Base-by-base conservation (phyloP, 768 basidiomycete species). In the Astraeus odoratus region DNA sequence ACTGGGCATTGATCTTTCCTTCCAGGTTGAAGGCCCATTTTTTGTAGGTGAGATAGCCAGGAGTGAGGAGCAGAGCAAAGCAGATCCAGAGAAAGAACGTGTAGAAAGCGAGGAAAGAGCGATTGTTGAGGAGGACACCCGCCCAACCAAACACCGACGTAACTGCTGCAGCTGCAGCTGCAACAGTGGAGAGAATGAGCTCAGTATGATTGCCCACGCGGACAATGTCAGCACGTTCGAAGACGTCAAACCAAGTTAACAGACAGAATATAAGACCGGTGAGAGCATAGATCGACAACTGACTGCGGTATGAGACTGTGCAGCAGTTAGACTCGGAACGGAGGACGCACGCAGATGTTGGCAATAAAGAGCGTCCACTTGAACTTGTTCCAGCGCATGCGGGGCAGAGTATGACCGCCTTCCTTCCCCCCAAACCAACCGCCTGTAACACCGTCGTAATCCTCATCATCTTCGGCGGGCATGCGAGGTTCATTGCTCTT, bases 61-160 rank as follows among this genome's bases (percentile, higher is more conserved):
- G 87, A 0, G 76, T 68, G 59, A 86, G 72, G 59, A 89, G 73
- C 44, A 87, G 67, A 12, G 69, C 78, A 60, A 89, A 82, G 46
- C 75, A 77, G 56, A 83, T 66, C 87, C 87, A 91, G 37, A 84
- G 75, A 31, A 83, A 61, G 63, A 87, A 63, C 18, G 72, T 74
- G 67, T 87, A 89, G 42, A 82, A 61, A 30, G 86, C 85, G 51
- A 89, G 76, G 74, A 91, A 89, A 31, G 77, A 67, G 48, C 87
- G 85, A 60, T 87, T 86, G 72, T 91, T 91, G 57, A 89, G 77
- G 22, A 91, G 67, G 58, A 89, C 78, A 24, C 87, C 87, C 19
- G 86, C 73, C 76, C 81, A 87, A 39, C 87, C 87, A 57, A 89
- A 65, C 44, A 86, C 54, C 16, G 84, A 76, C 25, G 84, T 85